phyloP scores from a whole-genome alignment of 148 eudicot species.

The Cornus controversa region DNA sequence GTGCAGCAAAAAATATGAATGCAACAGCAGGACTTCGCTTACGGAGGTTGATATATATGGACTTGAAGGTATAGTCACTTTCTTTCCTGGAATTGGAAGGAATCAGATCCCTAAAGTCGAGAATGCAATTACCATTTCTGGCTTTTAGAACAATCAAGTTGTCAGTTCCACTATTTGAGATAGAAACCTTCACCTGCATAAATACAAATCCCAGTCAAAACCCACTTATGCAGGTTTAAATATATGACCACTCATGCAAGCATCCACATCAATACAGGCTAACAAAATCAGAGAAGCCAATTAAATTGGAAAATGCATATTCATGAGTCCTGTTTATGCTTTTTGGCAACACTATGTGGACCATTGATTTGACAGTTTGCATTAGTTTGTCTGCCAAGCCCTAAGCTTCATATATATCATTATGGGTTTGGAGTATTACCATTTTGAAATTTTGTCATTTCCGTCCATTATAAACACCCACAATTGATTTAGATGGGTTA shows the following conservation, averaged over 20 bases:
- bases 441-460: no score
- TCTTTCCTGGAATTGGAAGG: conserved; percentile 25
- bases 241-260: not conserved
- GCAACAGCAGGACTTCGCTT: conserved; percentile 33
- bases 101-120: conserved; percentile 46
- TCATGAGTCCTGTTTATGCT: not conserved
- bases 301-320: not conserved
- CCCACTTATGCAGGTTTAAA: not conserved
- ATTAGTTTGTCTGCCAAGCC: not conserved
- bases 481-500: no score
- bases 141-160: conserved; percentile 50
- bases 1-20: conserved; percentile 29
- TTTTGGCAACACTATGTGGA: not conserved
- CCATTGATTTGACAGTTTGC: not conserved
- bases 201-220: not conserved
- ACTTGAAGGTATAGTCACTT: conserved; percentile 20
- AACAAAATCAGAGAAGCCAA: not conserved
- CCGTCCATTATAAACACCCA: no score
- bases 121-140: conserved; percentile 49
- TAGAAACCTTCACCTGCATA: conserved; percentile 67
- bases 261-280: not conserved
- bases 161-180: conserved; percentile 38
- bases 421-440: not conserved
- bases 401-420: not conserved
- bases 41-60: conserved; percentile 25